These are phyloP conservation scores for Beauveria asiatica DNA, from an alignment of 2,329 filamentous ascomycete genomes.

Conservation along the genomic window DNA sequence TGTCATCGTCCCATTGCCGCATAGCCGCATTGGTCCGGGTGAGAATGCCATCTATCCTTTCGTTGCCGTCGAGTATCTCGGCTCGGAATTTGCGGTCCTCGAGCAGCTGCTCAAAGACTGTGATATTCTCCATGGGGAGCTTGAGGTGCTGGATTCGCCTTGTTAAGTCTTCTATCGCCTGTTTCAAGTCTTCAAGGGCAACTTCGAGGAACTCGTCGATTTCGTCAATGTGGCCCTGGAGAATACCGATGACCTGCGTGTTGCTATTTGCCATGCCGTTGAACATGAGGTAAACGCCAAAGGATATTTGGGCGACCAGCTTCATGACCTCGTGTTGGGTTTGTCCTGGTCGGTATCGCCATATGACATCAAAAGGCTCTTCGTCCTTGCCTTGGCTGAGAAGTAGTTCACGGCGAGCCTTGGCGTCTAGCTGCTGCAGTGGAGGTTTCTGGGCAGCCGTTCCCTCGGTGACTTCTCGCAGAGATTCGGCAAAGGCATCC, in stretches of 20 bases:
- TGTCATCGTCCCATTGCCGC: constrained; percentile 69
- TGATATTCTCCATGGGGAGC: constrained; percentile 73
- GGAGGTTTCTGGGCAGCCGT: constrained; percentile 39
- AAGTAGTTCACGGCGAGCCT: constrained; percentile 55
- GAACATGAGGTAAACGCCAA: constrained; percentile 82
- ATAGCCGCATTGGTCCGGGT: constrained; percentile 68
- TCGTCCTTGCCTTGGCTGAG: constrained; percentile 61
- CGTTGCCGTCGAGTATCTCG: constrained; percentile 78
- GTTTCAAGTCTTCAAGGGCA: constrained; percentile 73
- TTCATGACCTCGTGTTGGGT: constrained; percentile 83
- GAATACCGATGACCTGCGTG: constrained; percentile 75
- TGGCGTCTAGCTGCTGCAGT: constrained; percentile 46
- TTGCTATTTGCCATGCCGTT: constrained; percentile 83
- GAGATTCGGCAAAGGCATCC: constrained; percentile 73
- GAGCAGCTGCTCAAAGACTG: constrained; percentile 79
- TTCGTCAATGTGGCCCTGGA: constrained; percentile 89
- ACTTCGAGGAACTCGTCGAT: constrained; percentile 85
- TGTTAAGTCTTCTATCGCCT: constrained; percentile 69
- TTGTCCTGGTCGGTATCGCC: constrained; percentile 68
- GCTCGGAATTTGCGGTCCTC: constrained; percentile 74
- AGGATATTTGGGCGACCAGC: constrained; percentile 83
- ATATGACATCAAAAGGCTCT: constrained; percentile 62
- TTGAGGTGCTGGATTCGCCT: constrained; percentile 73
- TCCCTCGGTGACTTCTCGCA: constrained; percentile 58
- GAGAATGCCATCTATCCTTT: constrained; percentile 84